These are phyloP conservation scores for Dacryopinax primogenitus DNA, from an alignment of 768 basidiomycete genomes.

Conservation along the genomic window DNA sequence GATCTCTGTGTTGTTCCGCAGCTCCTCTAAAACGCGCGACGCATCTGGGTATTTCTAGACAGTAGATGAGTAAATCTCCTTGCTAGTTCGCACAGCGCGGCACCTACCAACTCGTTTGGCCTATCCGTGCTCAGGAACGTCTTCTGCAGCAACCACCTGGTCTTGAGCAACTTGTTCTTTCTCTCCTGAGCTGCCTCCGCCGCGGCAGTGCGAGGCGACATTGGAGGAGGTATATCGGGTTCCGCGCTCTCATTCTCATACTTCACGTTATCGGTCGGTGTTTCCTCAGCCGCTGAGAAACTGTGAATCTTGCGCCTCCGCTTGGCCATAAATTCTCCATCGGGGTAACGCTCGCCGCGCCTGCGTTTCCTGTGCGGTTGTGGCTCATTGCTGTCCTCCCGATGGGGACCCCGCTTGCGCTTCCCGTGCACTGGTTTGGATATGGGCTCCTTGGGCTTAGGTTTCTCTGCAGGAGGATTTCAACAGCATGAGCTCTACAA, in stretches of 20 bases:
- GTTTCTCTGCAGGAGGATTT: neutral
- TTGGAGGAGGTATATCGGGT: neutral
- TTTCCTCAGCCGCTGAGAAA: too few species aligned
- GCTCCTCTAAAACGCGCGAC: neutral
- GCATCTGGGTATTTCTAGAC: neutral
- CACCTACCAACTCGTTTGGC: neutral
- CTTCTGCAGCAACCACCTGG: slow-evolving; percentile 2
- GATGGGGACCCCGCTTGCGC: neutral
- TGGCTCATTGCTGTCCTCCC: neutral
- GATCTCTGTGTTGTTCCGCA: slow-evolving; percentile 1
- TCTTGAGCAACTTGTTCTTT: neutral
- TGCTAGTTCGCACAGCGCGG: neutral
- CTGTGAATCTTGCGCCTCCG: neutral
- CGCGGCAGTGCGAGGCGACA: neutral
- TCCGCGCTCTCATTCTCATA: neutral
- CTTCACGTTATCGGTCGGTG: neutral
- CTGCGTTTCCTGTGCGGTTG: neutral
- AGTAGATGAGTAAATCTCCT: neutral
- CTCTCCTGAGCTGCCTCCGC: neutral
- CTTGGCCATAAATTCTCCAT: neutral
- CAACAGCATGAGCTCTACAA: neutral
- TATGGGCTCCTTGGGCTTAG: neutral
- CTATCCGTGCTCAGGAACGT: neutral
- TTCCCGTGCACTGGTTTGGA: neutral
- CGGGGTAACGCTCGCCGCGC: neutral